Base-by-base conservation (phyloP, 2,329 filamentous ascomycete genomes). In the Trichoderma harzianum region DNA sequence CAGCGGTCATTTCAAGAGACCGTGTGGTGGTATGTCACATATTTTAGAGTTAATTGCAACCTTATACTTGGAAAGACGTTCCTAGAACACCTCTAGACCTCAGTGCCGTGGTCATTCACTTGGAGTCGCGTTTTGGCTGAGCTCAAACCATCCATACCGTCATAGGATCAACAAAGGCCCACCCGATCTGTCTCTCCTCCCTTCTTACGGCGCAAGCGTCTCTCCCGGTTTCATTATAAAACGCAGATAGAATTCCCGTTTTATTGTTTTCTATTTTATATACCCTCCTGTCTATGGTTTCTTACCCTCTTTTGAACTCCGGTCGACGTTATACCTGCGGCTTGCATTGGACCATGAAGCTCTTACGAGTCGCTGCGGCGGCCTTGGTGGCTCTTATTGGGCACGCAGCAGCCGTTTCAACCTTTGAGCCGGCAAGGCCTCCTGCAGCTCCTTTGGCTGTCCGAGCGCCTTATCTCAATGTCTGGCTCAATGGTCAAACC, bases 371-470 rank as follows among this genome's bases (percentile, higher is more conserved):
- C 39, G 74, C 74, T 47, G 72, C 74, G 69, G 72, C 73, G 51
- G 72, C 76, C 18, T 36, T 73, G 18, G 53, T 76, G 11, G 74
- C 75, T 63, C 18, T 74, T 21, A 55, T 76, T 28, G 74, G 75
- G n/a, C 63, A 69, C 32, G 63, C 60, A 24, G 73, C 70, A 18
- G 77, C 74, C 8, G 73, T 71, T 18, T 91, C 90, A 11, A 88
- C 84, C 2, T 93, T 92, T 77, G 84, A 82, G 43, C 91, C 91
- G 39, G 86, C 88, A 43, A 85, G 90, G 7, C 91, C 91, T 55
- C 91, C 91, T 18, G 86, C 91, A 1, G 84, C 92, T 32, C 92
- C 93, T 14, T 81, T 95, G 39, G 92, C 92, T 57, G 92, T 95
- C 58, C 90, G 89, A 73, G 91, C 90, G 11, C 93, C 93, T 0